Base-by-base conservation (phyloP, 2,329 filamentous ascomycete genomes). In the Aspergillus sp. region DNA sequence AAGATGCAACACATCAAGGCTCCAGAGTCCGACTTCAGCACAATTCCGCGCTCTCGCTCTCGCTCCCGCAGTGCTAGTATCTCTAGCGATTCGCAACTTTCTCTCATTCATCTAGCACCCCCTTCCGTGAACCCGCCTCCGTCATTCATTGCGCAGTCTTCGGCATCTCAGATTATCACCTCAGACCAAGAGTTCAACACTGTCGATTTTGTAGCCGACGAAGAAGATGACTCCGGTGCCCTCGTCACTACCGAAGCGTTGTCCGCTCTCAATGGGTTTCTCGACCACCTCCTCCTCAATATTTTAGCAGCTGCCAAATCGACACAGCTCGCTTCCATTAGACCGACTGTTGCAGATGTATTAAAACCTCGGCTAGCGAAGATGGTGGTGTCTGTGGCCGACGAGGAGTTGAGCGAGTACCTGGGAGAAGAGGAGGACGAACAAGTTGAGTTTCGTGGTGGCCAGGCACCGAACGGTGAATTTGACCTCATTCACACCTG, bases 401-500 rank as follows among this genome's bases (percentile, higher is more conserved):
- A 96, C 59, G 89, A 95, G 65, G 92, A 96, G 72, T 79, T 99
- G 51, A 83, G 88, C 51, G 93, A 97, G 71, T 95, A 97, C 61
- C 82, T 97, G 45, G 92, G 91, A 1, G 90, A 85, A 33, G 85
- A 83, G 15, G 89, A 90, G 30, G 88, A 93, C 48, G 91, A 95
- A 39, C 88, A 91, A 40, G 78, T 86, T 30, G 80, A 82, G 13
- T 79, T 84, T n/a, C 76, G 83, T 45, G 80, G 82, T 22, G 75
- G 80, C 3, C 73, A 77, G 45, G 77, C 80, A 33, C 75, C 80
- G 2, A 75, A 77, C 11, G 81, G 81, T 2, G 86, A 89, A 64
- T 98, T 93, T 86, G 92, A 98, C 71, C 79, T 96, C n/a, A 90
- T 97, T 70, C 82, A 93, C 56, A 88, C 93, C 17, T 99, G 95